These are phyloP conservation scores for Suillus luteus DNA, from an alignment of 768 basidiomycete genomes.

Conservation along the genomic window DNA sequence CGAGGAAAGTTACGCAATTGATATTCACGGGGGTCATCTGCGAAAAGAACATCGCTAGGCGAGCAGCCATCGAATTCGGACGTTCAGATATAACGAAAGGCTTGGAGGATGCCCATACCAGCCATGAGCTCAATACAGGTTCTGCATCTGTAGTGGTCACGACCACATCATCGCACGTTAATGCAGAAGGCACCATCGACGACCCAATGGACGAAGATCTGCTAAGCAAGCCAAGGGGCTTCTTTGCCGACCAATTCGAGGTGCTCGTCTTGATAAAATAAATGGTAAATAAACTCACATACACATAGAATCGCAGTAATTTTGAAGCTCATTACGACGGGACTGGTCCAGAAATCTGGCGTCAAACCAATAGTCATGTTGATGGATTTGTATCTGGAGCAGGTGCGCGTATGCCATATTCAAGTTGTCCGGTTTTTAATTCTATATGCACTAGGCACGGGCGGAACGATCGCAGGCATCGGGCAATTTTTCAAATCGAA, in stretches of 20 bases:
- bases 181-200: slow-evolving; percentile 30
- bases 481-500: slow-evolving; percentile 80
- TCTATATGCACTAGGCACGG: slow-evolving; percentile 64
- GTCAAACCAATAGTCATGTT: slow-evolving; percentile 81
- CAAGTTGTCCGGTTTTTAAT: not conserved
- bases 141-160: slow-evolving; percentile 56
- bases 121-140: slow-evolving; percentile 41
- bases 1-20: not conserved
- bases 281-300: not conserved
- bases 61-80: slow-evolving; percentile 77
- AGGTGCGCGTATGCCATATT: slow-evolving; percentile 44
- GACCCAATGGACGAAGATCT: slow-evolving; percentile 45
- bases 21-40: not conserved
- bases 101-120: slow-evolving; percentile 21
- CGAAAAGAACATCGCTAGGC: slow-evolving; percentile 80
- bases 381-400: slow-evolving; percentile 91
- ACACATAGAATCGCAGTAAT: slow-evolving; percentile 77
- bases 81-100: slow-evolving; percentile 31
- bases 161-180: slow-evolving; percentile 47
- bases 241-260: slow-evolving; percentile 98
- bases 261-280: slow-evolving; percentile 26
- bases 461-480: slow-evolving; percentile 89
- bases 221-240: slow-evolving; percentile 65
- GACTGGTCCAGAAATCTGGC: slow-evolving; percentile 95
- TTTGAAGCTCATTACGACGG: slow-evolving; percentile 85